Conservation (phyloP, 2,329 filamentous ascomycete genomes). For the Pseudocercospora macadamiae region DNA sequence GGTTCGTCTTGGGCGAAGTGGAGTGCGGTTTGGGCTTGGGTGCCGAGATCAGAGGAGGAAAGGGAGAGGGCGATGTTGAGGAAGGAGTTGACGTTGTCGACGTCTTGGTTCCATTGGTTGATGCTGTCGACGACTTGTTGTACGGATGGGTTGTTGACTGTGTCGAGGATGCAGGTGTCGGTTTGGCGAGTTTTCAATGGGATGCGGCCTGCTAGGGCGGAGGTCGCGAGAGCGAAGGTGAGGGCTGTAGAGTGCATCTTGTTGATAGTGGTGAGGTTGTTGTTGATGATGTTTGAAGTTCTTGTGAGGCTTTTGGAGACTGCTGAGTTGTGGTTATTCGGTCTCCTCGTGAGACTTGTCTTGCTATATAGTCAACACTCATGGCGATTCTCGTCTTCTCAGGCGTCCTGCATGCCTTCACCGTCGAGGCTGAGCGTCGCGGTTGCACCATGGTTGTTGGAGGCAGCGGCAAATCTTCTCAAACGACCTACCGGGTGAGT, state of each 20-base stretch:
- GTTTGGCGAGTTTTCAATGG: neutral
- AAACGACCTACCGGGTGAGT: too few species aligned
- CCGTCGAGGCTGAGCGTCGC: too few species aligned
- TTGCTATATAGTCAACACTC: too few species aligned
- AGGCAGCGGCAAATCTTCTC: too few species aligned
- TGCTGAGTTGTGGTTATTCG: too few species aligned
- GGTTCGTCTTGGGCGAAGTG: constrained; percentile 27
- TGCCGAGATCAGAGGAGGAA: constrained; percentile 56
- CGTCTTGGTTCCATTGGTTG: constrained; percentile 42
- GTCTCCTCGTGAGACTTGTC: too few species aligned
- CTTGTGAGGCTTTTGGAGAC: too few species aligned
- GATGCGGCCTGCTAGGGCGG: neutral
- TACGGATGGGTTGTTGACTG: constrained; percentile 14
- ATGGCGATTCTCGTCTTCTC: too few species aligned
- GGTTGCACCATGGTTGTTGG: too few species aligned
- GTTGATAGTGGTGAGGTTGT: neutral
- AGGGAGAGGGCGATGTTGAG: constrained; percentile 59
- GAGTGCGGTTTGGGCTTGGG: constrained; percentile 35
- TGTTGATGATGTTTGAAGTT: too few species aligned
- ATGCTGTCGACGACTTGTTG: constrained; percentile 20
- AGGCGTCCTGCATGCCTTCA: too few species aligned
- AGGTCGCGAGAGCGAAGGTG: constrained; percentile 12
- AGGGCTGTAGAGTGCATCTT: neutral
- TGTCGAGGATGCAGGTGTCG: constrained; percentile 20
- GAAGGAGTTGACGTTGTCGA: constrained; percentile 59